phyloP scores from a whole-genome alignment of 139 green algal genomes.

The Picochlorum sp. region DNA sequence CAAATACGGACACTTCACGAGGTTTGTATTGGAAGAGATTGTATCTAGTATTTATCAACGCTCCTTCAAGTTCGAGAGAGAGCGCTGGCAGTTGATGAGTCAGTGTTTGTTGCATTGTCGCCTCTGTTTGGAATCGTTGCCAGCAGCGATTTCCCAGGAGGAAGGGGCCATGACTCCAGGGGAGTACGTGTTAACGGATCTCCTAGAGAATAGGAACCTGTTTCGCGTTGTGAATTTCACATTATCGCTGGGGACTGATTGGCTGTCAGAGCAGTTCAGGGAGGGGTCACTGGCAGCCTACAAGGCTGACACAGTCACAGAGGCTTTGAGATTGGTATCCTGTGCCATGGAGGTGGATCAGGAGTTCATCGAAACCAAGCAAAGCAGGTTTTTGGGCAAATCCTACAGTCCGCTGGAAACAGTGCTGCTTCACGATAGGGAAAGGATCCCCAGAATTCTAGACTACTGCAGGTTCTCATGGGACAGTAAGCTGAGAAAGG shows the following conservation, averaged over 20 bases:
- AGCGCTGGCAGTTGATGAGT: slow-evolving; percentile 65
- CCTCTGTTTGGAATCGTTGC: slow-evolving; percentile 23
- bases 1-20: slow-evolving; percentile 41
- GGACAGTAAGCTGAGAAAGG: background rate
- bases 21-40: slow-evolving; percentile 42
- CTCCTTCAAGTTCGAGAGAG: slow-evolving; percentile 30
- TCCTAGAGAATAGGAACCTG: slow-evolving; percentile 34
- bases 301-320: background rate
- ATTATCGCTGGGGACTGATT: slow-evolving; percentile 5
- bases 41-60: slow-evolving; percentile 20
- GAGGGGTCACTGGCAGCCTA: background rate
- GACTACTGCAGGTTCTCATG: slow-evolving; percentile 2
- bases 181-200: slow-evolving; percentile 48
- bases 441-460: background rate
- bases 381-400: background rate
- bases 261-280: background rate
- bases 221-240: background rate
- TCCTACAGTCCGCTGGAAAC: background rate
- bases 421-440: background rate
- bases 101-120: slow-evolving; percentile 49
- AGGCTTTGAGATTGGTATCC: background rate
- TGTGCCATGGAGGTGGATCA: background rate
- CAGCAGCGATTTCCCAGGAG: slow-evolving; percentile 6
- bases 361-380: background rate
- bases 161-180: slow-evolving; percentile 16